A percentile compares a stretch with the other conserved stretches of the same genome.
phyloP scores from a whole-genome alignment of 2,329 filamentous ascomycete species.

The Cladosporium sphaerospermum region DNA sequence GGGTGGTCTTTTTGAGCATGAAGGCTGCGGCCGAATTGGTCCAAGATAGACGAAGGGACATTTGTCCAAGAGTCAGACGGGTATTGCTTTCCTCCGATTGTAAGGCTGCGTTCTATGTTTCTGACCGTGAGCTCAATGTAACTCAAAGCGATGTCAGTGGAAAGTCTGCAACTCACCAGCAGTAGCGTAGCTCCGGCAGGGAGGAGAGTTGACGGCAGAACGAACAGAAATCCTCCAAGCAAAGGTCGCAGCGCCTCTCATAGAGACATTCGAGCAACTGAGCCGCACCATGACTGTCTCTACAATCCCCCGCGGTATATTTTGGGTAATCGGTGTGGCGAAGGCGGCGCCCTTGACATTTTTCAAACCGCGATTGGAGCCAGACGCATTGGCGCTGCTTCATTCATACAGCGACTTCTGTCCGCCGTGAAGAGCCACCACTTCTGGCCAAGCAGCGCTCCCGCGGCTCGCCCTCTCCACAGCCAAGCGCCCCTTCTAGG shows the following conservation, averaged over 20 bases:
- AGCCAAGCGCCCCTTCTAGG: not conserved
- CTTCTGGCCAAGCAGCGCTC: slow-evolving; percentile 2
- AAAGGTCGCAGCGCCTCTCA: slow-evolving; percentile 1
- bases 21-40: slow-evolving; percentile 68
- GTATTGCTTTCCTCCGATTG: slow-evolving; percentile 60
- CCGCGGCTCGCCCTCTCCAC: not conserved
- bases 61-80: slow-evolving; percentile 79
- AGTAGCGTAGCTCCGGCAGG: slow-evolving; percentile 1
- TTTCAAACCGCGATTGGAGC: too few species aligned
- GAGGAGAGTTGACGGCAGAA: not conserved
- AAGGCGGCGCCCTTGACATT: too few species aligned
- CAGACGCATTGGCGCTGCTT: too few species aligned
- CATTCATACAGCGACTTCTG: slow-evolving; percentile 2
- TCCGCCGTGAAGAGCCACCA: not conserved
- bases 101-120: slow-evolving; percentile 20
- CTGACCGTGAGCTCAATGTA: not conserved
- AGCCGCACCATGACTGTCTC: not conserved
- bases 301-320: too few species aligned
- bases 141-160: not conserved
- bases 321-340: too few species aligned
- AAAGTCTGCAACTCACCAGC: not conserved
- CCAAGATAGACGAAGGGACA: slow-evolving; percentile 66
- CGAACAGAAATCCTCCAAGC: slow-evolving; percentile 1
- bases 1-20: slow-evolving; percentile 90
- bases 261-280: slow-evolving; percentile 1